These are phyloP conservation scores for Fusarium camptoceras DNA, from an alignment of 2,329 filamentous ascomycete genomes.

Conservation along the genomic window DNA sequence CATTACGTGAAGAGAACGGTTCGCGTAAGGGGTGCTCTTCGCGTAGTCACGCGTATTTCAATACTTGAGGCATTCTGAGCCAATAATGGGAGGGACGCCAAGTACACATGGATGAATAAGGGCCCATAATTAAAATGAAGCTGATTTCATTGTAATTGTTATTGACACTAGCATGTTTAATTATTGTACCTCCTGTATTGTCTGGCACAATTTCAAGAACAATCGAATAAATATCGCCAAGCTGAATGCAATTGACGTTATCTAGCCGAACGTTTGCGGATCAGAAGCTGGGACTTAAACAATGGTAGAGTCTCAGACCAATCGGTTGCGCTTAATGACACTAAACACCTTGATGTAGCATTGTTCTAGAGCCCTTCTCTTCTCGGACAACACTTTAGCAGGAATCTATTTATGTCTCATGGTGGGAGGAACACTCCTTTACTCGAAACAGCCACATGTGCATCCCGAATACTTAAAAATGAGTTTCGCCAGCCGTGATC, in stretches of 20 bases:
- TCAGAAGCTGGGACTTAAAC: not conserved
- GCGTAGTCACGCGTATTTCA: not conserved
- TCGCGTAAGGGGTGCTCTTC: not conserved
- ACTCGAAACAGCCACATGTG: not conserved
- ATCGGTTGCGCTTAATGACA: constrained; percentile 27
- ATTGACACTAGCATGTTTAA: not conserved
- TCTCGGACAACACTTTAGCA: not conserved
- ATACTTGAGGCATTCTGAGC: not conserved
- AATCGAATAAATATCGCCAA: too few species aligned
- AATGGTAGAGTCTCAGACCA: not conserved
- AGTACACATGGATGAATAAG: constrained; percentile 11
- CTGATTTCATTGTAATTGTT: constrained; percentile 23
- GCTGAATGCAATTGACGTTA: not conserved
- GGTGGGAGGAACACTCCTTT: not conserved
- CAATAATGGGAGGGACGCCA: not conserved
- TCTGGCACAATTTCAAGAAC: not conserved
- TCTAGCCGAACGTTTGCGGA: not conserved
- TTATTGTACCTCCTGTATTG: not conserved
- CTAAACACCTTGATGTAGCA: not conserved
- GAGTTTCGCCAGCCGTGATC: not conserved
- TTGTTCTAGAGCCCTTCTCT: not conserved
- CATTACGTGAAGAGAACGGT: not conserved
- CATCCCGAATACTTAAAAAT: not conserved
- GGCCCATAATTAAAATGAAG: constrained; percentile 27
- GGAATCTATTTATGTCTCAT: not conserved